These are phyloP conservation scores for Magnusiomyces fungicola DNA, from an alignment of 1,139 yeast species.

Conservation along the genomic window DNA sequence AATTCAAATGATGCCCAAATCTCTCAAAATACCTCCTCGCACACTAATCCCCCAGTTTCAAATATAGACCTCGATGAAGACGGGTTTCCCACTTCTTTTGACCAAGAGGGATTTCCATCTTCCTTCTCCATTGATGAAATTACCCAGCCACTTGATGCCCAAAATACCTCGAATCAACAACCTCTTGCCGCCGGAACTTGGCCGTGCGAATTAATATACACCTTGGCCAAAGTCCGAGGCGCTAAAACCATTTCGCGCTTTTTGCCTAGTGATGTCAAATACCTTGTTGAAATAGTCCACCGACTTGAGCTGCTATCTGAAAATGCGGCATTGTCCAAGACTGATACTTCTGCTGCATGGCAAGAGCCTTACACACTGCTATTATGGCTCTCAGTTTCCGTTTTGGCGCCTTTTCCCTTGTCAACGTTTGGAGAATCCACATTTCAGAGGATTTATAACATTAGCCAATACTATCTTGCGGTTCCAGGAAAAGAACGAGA, in stretches of 20 bases:
- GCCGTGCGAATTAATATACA: slow-evolving; percentile 39
- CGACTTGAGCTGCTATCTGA: slow-evolving; percentile 12
- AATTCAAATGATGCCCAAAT: neutral
- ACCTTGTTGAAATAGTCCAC: slow-evolving; percentile 33
- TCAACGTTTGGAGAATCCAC: slow-evolving; percentile 36
- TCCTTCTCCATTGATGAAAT: too few relatives aligned
- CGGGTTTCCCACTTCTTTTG: too few relatives aligned
- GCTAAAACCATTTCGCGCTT: slow-evolving; percentile 51
- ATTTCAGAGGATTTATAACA: slow-evolving; percentile 33
- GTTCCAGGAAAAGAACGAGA: slow-evolving; percentile 45
- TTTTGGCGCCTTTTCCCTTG: slow-evolving; percentile 65
- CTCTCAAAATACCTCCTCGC: too few relatives aligned
- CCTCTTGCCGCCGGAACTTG: slow-evolving; percentile 11
- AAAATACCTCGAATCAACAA: too few relatives aligned
- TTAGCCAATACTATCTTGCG: slow-evolving; percentile 34
- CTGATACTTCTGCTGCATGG: slow-evolving; percentile 36
- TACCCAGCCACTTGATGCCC: too few relatives aligned
- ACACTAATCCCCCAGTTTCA: too few relatives aligned
- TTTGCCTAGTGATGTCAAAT: slow-evolving; percentile 52
- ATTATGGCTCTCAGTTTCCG: slow-evolving; percentile 68
- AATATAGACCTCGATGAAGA: too few relatives aligned
- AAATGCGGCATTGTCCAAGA: slow-evolving; percentile 1
- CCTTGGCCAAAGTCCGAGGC: slow-evolving; percentile 58
- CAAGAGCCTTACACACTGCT: slow-evolving; percentile 49
- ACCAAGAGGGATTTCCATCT: too few relatives aligned